These are phyloP conservation scores for Xylaria sp. DNA, from an alignment of 2,329 filamentous ascomycete species.

Conservation along the genomic window DNA sequence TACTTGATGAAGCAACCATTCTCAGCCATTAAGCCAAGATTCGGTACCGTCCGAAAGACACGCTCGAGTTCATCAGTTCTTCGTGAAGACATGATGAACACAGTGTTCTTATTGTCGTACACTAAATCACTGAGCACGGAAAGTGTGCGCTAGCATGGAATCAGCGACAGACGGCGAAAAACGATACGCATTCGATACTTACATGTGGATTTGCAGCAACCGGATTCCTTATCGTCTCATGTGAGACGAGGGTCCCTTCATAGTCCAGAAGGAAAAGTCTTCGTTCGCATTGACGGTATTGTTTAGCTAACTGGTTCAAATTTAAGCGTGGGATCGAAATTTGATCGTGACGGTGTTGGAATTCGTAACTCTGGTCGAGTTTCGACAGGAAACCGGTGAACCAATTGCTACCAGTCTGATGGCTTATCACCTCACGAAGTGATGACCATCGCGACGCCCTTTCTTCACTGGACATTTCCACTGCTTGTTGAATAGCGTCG, in stretches of 20 bases:
- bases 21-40: constrained; percentile 90
- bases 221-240: constrained; percentile 85
- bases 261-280: constrained; percentile 93
- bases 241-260: constrained; percentile 90
- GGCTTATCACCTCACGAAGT: constrained; percentile 77
- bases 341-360: constrained; percentile 86
- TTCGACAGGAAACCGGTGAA: constrained; percentile 78
- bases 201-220: constrained; percentile 83
- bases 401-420: constrained; percentile 89
- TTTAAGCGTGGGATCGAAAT: constrained; percentile 88
- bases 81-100: constrained; percentile 94
- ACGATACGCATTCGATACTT: constrained; percentile 43
- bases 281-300: constrained; percentile 73
- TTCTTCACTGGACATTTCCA: constrained; percentile 82
- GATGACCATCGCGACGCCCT: constrained; percentile 79
- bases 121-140: constrained; percentile 85
- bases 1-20: constrained; percentile 92
- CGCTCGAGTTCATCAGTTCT: constrained; percentile 88
- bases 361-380: constrained; percentile 80
- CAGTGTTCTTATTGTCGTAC: constrained; percentile 81
- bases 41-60: constrained; percentile 84
- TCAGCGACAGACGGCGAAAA: constrained; percentile 23
- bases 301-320: constrained; percentile 68
- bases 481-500: constrained; percentile 82
- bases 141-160: constrained; percentile 72